phyloP scores from a whole-genome alignment of 2,329 filamentous ascomycete genomes.

The Apiospora hydei region DNA sequence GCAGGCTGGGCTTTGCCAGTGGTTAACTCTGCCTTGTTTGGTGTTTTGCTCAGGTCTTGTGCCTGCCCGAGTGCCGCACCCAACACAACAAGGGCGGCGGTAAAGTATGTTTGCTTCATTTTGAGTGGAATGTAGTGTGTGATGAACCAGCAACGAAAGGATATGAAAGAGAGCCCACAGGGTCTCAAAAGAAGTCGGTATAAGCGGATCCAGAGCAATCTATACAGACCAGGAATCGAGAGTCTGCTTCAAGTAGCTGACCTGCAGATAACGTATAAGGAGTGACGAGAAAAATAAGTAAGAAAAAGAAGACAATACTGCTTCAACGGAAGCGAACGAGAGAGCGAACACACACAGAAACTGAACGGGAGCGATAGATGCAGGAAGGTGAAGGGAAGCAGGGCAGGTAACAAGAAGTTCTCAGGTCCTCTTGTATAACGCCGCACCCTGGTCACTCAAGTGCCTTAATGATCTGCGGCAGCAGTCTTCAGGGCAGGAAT shows the following conservation, averaged over 20 bases:
- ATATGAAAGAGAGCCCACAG: not conserved
- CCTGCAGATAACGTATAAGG: constrained; percentile 26
- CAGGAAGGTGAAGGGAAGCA: not conserved
- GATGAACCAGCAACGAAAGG: not conserved
- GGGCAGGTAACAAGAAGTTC: not conserved
- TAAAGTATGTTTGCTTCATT: constrained; percentile 25
- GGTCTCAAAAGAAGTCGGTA: not conserved
- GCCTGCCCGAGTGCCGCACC: constrained; percentile 1
- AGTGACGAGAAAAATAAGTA: constrained; percentile 24
- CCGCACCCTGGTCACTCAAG: not conserved
- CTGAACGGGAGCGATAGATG: not conserved
- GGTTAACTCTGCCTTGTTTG: not conserved
- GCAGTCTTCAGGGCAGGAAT: not conserved
- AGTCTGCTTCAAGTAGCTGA: constrained; percentile 27
- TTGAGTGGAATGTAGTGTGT: constrained; percentile 6
- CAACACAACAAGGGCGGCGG: constrained; percentile 16
- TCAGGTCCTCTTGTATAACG: not conserved
- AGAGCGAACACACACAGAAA: constrained; percentile 19
- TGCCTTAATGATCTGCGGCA: constrained; percentile 16
- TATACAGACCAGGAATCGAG: not conserved
- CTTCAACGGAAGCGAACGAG: constrained; percentile 21
- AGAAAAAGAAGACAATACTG: constrained; percentile 23
- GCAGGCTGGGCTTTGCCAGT: not conserved
- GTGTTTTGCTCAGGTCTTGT: constrained; percentile 4
- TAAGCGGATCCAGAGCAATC: not conserved